Percentiles rank a stretch among this genome's conserved stretches.
These are phyloP conservation scores for Schizophyllum amplum DNA, from an alignment of 1,284 basidiomycete species.

Conservation along the genomic window DNA sequence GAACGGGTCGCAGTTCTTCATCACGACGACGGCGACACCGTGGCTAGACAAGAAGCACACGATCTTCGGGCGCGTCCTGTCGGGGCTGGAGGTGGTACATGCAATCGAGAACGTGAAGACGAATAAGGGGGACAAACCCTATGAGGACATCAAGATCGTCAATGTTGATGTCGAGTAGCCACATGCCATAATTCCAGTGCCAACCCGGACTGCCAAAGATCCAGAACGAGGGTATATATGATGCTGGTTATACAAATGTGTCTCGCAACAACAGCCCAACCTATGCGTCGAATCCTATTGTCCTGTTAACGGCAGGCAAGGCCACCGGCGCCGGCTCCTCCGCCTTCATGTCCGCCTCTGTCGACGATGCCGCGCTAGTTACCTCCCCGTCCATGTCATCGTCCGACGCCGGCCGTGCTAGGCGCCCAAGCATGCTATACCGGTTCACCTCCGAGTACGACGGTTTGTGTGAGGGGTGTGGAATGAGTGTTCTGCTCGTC, in stretches of 20 bases:
- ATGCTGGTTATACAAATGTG: too few relatives aligned
- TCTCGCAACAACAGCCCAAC: too few relatives aligned
- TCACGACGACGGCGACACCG: constrained; percentile 92
- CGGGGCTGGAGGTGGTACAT: constrained; percentile 81
- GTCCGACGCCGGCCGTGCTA: constrained; percentile 54
- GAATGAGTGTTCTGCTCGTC: constrained; percentile 39
- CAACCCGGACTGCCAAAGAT: too few relatives aligned
- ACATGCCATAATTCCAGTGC: too few relatives aligned
- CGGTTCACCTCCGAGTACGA: constrained; percentile 38
- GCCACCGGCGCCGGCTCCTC: too few relatives aligned
- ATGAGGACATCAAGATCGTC: constrained; percentile 85
- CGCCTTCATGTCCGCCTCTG: too few relatives aligned
- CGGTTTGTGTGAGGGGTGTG: constrained; percentile 40
- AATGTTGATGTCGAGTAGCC: constrained; percentile 63
- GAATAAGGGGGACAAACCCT: constrained; percentile 81
- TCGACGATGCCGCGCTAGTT: constrained; percentile 17
- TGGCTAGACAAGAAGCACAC: constrained; percentile 98
- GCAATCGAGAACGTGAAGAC: constrained; percentile 74
- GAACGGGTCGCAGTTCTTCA: constrained; percentile 97
- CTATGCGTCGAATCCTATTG: too few relatives aligned
- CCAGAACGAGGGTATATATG: too few relatives aligned
- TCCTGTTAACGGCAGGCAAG: too few relatives aligned
- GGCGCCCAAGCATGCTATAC: constrained; percentile 49
- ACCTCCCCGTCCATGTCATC: constrained; percentile 52
- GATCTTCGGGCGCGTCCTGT: constrained; percentile 81